These are phyloP conservation scores for Solanum virginianum DNA, from an alignment of 257 asterid genomes.

Conservation along the genomic window DNA sequence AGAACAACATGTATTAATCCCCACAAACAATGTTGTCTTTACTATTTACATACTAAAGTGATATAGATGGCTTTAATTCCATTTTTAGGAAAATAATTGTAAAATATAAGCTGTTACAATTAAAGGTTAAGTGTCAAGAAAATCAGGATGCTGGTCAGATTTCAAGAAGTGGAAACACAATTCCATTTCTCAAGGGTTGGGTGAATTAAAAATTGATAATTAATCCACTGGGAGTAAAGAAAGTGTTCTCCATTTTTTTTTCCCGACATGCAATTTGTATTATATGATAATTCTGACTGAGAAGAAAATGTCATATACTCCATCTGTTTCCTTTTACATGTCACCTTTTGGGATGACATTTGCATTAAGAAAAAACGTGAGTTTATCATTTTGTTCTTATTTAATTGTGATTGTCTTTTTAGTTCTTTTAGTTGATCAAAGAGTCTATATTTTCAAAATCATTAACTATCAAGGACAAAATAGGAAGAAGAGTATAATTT, in stretches of 20 bases:
- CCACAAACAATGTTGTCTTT: too few relatives aligned
- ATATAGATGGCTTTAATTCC: neutral
- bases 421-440: too few relatives aligned
- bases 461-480: too few relatives aligned
- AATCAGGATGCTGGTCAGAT: neutral
- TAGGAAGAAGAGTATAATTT: too few relatives aligned
- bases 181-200: neutral
- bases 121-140: neutral
- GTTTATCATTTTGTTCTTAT: too few relatives aligned
- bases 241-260: neutral
- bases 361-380: too few relatives aligned
- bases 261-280: neutral
- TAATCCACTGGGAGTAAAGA: neutral
- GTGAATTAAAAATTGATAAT: neutral
- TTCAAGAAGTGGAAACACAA: neutral
- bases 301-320: neutral
- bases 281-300: neutral
- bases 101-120: neutral
- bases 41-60: too few relatives aligned
- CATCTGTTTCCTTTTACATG: fast-evolving
- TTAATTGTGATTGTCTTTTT: too few relatives aligned
- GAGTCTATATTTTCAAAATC: too few relatives aligned
- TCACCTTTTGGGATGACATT: too few relatives aligned
- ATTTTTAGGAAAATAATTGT: neutral
- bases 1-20: too few relatives aligned